These are phyloP conservation scores for Tephrocybe rancida DNA, from an alignment of 768 basidiomycete species.

Conservation along the genomic window DNA sequence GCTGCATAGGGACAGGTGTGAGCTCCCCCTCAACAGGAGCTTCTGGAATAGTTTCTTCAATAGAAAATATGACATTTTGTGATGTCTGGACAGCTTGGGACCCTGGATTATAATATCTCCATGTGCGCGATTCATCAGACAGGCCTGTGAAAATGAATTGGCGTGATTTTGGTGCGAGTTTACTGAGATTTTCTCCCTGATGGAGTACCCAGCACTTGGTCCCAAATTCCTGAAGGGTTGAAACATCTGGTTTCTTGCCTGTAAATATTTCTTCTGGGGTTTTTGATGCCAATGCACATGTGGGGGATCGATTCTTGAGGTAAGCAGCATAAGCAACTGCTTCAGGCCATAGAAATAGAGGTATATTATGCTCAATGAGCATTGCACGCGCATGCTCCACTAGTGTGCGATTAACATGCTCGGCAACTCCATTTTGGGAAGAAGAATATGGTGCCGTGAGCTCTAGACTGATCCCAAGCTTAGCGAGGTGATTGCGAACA, in stretches of 20 bases:
- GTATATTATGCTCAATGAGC: not conserved
- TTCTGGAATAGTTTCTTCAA: too few relatives aligned
- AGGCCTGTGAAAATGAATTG: slow-evolving; percentile 5
- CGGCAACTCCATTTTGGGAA: too few relatives aligned
- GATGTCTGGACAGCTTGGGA: slow-evolving; percentile 1
- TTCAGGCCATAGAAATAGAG: too few relatives aligned
- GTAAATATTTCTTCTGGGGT: not conserved
- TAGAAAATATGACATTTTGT: slow-evolving; percentile 5
- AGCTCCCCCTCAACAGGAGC: too few relatives aligned
- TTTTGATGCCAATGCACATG: too few relatives aligned
- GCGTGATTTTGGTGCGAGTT: slow-evolving; percentile 2
- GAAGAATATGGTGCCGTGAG: too few relatives aligned
- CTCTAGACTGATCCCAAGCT: too few relatives aligned
- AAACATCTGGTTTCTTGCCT: not conserved
- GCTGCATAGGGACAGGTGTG: too few relatives aligned
- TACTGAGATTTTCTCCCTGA: slow-evolving; percentile 5
- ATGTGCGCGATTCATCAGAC: slow-evolving; percentile 6
- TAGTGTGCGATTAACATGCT: too few relatives aligned
- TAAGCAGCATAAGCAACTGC: too few relatives aligned
- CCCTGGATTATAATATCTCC: slow-evolving; percentile 5
- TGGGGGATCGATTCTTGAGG: too few relatives aligned
- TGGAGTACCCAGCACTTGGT: not conserved
- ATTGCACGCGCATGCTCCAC: not conserved
- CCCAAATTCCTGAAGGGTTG: not conserved
- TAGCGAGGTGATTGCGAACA: too few relatives aligned